phyloP scores from a whole-genome alignment of 2,329 filamentous ascomycete genomes.

The Alternaria infectoria region DNA sequence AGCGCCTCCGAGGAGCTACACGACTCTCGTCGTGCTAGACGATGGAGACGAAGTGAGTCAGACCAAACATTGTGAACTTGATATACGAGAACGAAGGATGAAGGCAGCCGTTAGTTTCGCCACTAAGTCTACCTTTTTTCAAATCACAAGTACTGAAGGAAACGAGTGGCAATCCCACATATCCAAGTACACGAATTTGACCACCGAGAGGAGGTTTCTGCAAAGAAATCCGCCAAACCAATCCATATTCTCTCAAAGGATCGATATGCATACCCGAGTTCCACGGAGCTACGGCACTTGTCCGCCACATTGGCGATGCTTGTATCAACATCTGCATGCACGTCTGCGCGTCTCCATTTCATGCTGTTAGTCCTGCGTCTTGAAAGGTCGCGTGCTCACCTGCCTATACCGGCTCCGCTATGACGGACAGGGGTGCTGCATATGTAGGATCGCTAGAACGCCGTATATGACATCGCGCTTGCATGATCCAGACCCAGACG shows the following conservation, averaged over 20 bases:
- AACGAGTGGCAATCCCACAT: neutral
- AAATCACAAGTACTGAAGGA: neutral
- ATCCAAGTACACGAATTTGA: neutral
- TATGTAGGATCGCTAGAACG: neutral
- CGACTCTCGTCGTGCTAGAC: neutral
- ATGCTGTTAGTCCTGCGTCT: neutral
- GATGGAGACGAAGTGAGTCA: neutral
- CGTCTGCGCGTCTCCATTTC: neutral
- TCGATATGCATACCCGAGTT: slow-evolving; percentile 10
- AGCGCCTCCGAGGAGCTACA: slow-evolving; percentile 2
- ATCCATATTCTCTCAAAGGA: slow-evolving; percentile 3
- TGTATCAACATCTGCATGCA: neutral
- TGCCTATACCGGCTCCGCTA: slow-evolving; percentile 4
- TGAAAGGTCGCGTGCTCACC: slow-evolving; percentile 12
- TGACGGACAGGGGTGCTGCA: neutral
- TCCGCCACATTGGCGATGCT: slow-evolving; percentile 3
- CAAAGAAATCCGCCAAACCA: neutral
- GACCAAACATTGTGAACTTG: neutral
- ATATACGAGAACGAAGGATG: neutral
- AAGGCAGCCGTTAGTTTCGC: neutral
- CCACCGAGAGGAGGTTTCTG: neutral
- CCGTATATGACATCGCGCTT: neutral
- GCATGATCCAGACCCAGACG: neutral
- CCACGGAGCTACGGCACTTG: slow-evolving; percentile 4
- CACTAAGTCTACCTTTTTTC: neutral